These are phyloP conservation scores for Pseudogymnoascus sp. DNA, from an alignment of 2,329 filamentous ascomycete genomes.

Conservation along the genomic window DNA sequence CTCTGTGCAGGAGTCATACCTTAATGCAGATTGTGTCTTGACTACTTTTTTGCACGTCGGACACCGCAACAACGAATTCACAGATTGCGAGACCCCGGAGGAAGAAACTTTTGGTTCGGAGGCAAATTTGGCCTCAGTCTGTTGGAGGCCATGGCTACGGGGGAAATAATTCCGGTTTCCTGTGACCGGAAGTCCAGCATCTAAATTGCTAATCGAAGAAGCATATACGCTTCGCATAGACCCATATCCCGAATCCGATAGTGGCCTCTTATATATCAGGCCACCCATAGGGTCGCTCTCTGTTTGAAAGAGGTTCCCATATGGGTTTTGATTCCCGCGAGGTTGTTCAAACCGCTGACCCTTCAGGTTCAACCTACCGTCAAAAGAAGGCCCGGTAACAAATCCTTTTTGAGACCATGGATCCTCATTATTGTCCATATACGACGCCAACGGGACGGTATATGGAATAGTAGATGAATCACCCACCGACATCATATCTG, in stretches of 20 bases:
- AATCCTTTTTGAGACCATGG: not conserved
- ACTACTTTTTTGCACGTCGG: constrained; percentile 34
- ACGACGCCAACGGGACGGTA: not conserved
- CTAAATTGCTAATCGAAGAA: constrained; percentile 27
- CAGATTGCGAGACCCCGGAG: constrained; percentile 14
- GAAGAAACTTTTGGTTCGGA: constrained; percentile 12
- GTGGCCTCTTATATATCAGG: constrained; percentile 23
- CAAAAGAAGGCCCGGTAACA: not conserved
- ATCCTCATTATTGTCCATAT: not conserved
- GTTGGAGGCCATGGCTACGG: constrained; percentile 21
- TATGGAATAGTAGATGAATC: constrained; percentile 3
- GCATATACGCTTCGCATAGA: constrained; percentile 27
- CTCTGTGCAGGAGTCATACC: constrained; percentile 33
- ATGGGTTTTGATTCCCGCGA: not conserved
- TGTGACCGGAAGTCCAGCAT: constrained; percentile 25
- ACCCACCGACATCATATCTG: not conserved
- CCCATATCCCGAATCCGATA: constrained; percentile 31
- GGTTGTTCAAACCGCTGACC: not conserved
- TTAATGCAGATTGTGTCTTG: constrained; percentile 49
- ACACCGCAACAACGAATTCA: constrained; percentile 29
- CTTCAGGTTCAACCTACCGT: not conserved
- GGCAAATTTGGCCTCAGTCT: constrained; percentile 12
- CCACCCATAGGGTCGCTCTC: constrained; percentile 11
- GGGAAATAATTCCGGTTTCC: constrained; percentile 24
- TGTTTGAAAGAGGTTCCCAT: not conserved